Conservation (phyloP, 2,329 filamentous ascomycete genomes). For the Gnomoniopsis sp. region DNA sequence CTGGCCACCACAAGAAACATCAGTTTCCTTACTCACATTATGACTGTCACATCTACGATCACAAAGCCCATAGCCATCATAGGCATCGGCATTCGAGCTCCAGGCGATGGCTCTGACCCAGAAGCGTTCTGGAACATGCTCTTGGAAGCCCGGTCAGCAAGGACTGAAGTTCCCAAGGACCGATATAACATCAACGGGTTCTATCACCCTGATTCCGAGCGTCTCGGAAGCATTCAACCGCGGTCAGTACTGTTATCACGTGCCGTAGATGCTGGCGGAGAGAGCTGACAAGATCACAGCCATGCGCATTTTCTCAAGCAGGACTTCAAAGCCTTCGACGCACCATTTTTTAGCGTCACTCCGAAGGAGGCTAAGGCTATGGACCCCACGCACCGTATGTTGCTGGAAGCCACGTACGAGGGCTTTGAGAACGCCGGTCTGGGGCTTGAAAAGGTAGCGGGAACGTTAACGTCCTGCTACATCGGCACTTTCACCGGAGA, state of each 20-base stretch:
- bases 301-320: conserved; percentile 4
- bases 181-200: conserved; percentile 16
- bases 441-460: conserved; percentile 23
- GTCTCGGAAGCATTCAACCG: background rate
- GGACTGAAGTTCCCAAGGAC: conserved; percentile 5
- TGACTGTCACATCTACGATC: background rate
- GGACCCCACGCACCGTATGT: conserved; percentile 29
- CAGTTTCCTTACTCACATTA: background rate
- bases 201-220: conserved; percentile 6
- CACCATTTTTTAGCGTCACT: conserved; percentile 30
- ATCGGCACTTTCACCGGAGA: conserved; percentile 30
- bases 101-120: conserved; percentile 9
- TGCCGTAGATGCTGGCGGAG: background rate
- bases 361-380: conserved; percentile 29
- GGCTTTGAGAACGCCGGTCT: conserved; percentile 31
- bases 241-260: background rate
- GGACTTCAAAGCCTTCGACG: conserved; percentile 22
- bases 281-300: conserved; percentile 9
- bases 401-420: conserved; percentile 34
- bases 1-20: background rate
- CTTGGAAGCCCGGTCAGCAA: conserved; percentile 1
- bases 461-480: conserved; percentile 29
- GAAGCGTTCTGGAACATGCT: conserved; percentile 7
- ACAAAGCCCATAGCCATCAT: conserved; percentile 18
- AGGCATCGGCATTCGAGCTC: conserved; percentile 13